Evolutionary conservation across 140 eudicot species (phyloP).

Genomic region (Bidens hawaiensis): DNA sequence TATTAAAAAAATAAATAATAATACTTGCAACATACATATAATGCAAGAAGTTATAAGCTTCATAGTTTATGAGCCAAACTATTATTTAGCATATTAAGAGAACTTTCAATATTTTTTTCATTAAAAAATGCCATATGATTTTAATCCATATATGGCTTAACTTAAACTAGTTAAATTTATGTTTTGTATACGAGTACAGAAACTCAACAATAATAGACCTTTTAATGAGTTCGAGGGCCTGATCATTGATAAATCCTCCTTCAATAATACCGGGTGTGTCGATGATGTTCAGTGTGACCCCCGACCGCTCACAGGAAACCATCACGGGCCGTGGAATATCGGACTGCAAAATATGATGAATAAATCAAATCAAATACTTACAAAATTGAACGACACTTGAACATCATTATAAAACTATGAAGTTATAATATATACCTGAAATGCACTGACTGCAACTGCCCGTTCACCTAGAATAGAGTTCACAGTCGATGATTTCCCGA

Average conservation of each 20-base stretch:
- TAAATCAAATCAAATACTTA: background rate
- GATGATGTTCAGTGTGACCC: constrained; percentile 79
- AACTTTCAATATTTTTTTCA: too few species aligned
- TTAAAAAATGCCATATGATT: too few species aligned
- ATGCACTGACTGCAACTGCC: constrained; percentile 89
- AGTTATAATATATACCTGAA: constrained; percentile 52
- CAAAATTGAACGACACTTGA: background rate
- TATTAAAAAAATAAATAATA: too few species aligned
- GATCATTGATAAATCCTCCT: constrained; percentile 88
- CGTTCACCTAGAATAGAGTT: constrained; percentile 90
- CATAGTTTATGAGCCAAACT: too few species aligned
- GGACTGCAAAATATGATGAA: constrained; percentile 42
- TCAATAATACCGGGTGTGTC: constrained; percentile 98
- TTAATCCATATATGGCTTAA: too few species aligned
- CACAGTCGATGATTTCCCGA: constrained; percentile 88
- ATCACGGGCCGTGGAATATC: constrained; percentile 90
- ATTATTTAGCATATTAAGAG: too few species aligned
- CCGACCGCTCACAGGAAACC: constrained; percentile 80
- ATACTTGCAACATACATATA: too few species aligned
- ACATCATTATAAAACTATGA: background rate
- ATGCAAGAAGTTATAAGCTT: too few species aligned
- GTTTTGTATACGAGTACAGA: background rate
- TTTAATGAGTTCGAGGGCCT: constrained; percentile 67
- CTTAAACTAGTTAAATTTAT: too few species aligned
- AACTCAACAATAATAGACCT: constrained; percentile 38